phyloP scores from a whole-genome alignment of 2,329 filamentous ascomycete species.

The Fusarium hostae region DNA sequence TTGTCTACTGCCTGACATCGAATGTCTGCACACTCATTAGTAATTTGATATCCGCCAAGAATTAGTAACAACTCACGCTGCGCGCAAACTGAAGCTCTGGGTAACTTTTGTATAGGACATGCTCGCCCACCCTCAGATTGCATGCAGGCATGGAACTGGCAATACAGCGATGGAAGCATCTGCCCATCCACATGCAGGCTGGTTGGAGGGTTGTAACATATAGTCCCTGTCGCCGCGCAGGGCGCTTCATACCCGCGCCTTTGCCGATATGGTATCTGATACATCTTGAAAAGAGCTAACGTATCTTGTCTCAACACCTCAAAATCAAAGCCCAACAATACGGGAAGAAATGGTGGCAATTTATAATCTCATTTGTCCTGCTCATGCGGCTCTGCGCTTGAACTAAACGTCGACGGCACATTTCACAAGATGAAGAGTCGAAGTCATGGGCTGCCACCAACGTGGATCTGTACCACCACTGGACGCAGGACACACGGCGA shows the following conservation, averaged over 20 bases:
- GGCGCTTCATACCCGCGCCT: background rate
- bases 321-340: background rate
- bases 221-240: slow-evolving; percentile 40
- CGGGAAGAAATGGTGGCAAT: background rate
- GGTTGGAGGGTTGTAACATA: slow-evolving; percentile 34
- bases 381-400: slow-evolving; percentile 7
- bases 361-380: background rate
- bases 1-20: slow-evolving; percentile 39
- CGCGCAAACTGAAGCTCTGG: slow-evolving; percentile 35
- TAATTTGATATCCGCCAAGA: background rate
- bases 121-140: slow-evolving; percentile 36
- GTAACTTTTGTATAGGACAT: slow-evolving; percentile 38
- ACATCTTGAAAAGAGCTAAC: slow-evolving; percentile 5
- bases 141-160: slow-evolving; percentile 43
- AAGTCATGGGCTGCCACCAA: background rate
- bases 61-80: slow-evolving; percentile 38
- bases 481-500: slow-evolving; percentile 6
- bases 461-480: slow-evolving; percentile 1
- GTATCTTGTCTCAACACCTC: background rate
- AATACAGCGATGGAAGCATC: slow-evolving; percentile 35
- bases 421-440: slow-evolving; percentile 14
- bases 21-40: slow-evolving; percentile 34
- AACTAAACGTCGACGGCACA: background rate
- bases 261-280: background rate
- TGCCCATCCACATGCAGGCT: slow-evolving; percentile 28